A percentile compares a stretch with the other conserved stretches of the same genome.
These are phyloP conservation scores for Lentinula aciculospora DNA, from an alignment of 768 basidiomycete genomes.

Conservation along the genomic window DNA sequence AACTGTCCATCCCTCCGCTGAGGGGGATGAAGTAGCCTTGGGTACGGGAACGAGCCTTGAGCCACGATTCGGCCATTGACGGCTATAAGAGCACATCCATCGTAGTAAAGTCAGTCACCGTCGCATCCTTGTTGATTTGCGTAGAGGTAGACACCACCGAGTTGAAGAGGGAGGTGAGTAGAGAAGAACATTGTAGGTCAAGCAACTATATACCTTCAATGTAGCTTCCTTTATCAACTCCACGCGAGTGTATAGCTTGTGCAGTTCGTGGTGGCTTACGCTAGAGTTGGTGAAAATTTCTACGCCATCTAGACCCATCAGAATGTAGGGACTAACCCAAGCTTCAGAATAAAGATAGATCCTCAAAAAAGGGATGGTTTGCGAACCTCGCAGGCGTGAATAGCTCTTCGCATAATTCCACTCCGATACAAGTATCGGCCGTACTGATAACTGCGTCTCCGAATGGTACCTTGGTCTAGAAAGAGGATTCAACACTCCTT, in stretches of 20 bases:
- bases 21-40: conserved; percentile 87
- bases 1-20: conserved; percentile 83
- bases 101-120: conserved; percentile 96
- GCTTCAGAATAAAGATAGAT: background rate
- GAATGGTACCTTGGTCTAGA: conserved; percentile 83
- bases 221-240: conserved; percentile 98
- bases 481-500: background rate
- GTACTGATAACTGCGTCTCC: conserved; percentile 95
- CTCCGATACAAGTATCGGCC: conserved; percentile 90
- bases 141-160: conserved; percentile 95
- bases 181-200: background rate
- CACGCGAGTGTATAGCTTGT: conserved; percentile 88
- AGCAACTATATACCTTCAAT: conserved; percentile 55
- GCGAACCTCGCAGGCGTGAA: conserved; percentile 95
- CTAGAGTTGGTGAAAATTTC: conserved; percentile 99
- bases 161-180: conserved; percentile 34
- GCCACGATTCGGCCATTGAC: conserved; percentile 90
- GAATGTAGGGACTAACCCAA: conserved; percentile 77
- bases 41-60: conserved; percentile 89
- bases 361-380: conserved; percentile 10
- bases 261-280: conserved; percentile 95
- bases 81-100: conserved; percentile 95
- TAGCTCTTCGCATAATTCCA: conserved; percentile 95
- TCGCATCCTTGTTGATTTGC: conserved; percentile 99
- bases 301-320: conserved; percentile 97